phyloP scores from a whole-genome alignment of 2,329 filamentous ascomycete species.

The Xylaria multiplex region DNA sequence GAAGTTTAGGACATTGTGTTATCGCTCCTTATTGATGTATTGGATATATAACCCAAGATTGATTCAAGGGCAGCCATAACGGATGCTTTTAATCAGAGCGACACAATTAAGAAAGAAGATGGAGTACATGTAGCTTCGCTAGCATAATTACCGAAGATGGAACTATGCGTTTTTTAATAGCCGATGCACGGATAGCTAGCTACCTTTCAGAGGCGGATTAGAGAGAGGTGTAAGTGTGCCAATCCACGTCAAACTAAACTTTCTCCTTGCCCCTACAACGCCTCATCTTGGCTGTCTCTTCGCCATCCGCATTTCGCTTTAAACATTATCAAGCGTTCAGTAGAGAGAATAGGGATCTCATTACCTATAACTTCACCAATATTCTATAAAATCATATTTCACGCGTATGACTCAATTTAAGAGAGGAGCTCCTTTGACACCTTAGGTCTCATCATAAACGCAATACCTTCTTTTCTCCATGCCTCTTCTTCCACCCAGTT shows the following conservation, averaged over 20 bases:
- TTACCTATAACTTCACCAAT: too few relatives aligned
- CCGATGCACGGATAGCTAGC: neutral
- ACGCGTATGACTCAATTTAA: conserved; percentile 2
- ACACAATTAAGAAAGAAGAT: neutral
- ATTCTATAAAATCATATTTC: neutral
- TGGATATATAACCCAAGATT: conserved; percentile 36
- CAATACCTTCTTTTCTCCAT: conserved; percentile 59
- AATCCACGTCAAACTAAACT: conserved; percentile 1
- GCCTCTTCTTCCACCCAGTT: conserved; percentile 59
- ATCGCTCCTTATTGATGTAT: conserved; percentile 40
- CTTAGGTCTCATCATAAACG: conserved; percentile 53
- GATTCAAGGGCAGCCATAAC: conserved; percentile 34
- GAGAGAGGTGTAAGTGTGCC: neutral
- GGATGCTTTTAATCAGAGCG: neutral
- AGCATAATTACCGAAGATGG: neutral
- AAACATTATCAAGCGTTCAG: too few relatives aligned
- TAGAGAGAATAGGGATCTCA: too few relatives aligned
- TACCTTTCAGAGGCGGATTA: neutral
- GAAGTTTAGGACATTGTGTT: conserved; percentile 37
- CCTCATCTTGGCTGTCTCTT: neutral
- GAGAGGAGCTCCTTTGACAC: conserved; percentile 53
- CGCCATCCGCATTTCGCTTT: neutral
- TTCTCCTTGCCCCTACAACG: neutral
- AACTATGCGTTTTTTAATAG: neutral
- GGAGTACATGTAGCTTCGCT: neutral